phyloP scores from a whole-genome alignment of 1,284 basidiomycete genomes.

The Leccinum subspadiceum region DNA sequence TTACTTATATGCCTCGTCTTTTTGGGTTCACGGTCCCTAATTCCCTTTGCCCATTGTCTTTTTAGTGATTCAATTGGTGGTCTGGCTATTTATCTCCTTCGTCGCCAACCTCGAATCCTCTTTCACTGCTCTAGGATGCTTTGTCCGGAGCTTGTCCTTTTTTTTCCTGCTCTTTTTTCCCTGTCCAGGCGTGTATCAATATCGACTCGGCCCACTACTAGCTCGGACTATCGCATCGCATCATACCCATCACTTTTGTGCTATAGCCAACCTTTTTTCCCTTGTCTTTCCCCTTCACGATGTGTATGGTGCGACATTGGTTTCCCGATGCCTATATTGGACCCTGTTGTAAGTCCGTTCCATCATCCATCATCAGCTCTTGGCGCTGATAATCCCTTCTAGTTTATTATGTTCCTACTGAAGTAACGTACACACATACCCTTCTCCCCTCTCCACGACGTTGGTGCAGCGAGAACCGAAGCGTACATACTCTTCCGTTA shows the following conservation, averaged over 20 bases:
- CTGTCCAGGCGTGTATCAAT: constrained; percentile 33
- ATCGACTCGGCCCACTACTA: constrained; percentile 29
- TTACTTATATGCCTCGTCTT: constrained; percentile 20
- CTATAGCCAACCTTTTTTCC: constrained; percentile 19
- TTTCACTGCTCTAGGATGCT: constrained; percentile 4
- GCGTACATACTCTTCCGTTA: constrained; percentile 25
- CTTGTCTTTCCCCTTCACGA: constrained; percentile 7
- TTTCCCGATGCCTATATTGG: constrained; percentile 32
- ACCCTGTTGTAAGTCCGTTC: constrained; percentile 25
- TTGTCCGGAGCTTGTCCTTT: background rate
- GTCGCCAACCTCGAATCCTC: constrained; percentile 2
- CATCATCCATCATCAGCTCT: background rate
- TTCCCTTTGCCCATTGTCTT: constrained; percentile 19
- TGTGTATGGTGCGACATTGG: constrained; percentile 36
- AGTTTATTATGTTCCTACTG: constrained; percentile 30
- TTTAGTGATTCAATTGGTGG: constrained; percentile 25
- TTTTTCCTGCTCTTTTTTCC: background rate
- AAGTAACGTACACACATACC: constrained; percentile 27
- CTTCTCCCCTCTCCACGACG: constrained; percentile 3
- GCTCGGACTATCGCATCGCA: constrained; percentile 36
- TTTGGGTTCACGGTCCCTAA: constrained; percentile 26
- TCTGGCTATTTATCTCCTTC: constrained; percentile 19
- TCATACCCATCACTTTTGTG: constrained; percentile 33
- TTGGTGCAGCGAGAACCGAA: constrained; percentile 23
- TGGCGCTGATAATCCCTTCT: constrained; percentile 12